phyloP scores from a whole-genome alignment of 192 early-diverging fungal species.

The Jimgerdemannia flammicorona region DNA sequence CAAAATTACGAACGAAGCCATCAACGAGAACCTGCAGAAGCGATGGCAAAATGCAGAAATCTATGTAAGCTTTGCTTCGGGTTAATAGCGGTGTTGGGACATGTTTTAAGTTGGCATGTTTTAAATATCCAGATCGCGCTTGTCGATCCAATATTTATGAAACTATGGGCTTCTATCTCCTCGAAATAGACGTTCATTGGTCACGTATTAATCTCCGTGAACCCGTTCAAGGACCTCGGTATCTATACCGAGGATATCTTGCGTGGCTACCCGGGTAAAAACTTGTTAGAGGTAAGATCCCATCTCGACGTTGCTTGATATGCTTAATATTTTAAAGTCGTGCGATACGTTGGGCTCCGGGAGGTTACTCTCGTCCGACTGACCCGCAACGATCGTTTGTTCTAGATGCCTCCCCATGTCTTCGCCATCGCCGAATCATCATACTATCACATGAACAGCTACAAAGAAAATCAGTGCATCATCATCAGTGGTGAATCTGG shows the following conservation, averaged over 20 bases:
- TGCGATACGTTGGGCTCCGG: no score
- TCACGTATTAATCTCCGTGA: conserved; percentile 85
- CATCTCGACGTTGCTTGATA: background rate
- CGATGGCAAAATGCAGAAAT: conserved; percentile 83
- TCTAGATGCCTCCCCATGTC: conserved; percentile 90
- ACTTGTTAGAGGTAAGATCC: conserved; percentile 62
- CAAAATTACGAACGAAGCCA: conserved; percentile 93
- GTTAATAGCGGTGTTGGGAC: no score
- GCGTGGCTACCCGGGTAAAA: conserved; percentile 81
- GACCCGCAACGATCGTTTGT: background rate
- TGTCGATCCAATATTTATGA: no score
- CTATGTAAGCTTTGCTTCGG: conserved; percentile 62
- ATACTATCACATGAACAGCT: conserved; percentile 92
- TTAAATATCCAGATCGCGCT: background rate
- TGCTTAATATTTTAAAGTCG: background rate
- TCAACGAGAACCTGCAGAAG: conserved; percentile 91
- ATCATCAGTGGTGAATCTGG: conserved; percentile 97
- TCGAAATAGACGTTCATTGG: conserved; percentile 86
- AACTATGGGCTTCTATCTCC: no score
- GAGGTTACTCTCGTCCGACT: no score
- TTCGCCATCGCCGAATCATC: conserved; percentile 93
- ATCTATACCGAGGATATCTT: conserved; percentile 93
- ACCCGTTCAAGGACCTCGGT: conserved; percentile 94
- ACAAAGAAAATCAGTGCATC: conserved; percentile 99
- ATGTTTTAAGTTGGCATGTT: no score